A percentile compares a stretch with the other conserved stretches of the same genome.
Evolutionary conservation across 805 yeast genomes (phyloP).

Genomic region (Wickerhamiella qilinensis): DNA sequence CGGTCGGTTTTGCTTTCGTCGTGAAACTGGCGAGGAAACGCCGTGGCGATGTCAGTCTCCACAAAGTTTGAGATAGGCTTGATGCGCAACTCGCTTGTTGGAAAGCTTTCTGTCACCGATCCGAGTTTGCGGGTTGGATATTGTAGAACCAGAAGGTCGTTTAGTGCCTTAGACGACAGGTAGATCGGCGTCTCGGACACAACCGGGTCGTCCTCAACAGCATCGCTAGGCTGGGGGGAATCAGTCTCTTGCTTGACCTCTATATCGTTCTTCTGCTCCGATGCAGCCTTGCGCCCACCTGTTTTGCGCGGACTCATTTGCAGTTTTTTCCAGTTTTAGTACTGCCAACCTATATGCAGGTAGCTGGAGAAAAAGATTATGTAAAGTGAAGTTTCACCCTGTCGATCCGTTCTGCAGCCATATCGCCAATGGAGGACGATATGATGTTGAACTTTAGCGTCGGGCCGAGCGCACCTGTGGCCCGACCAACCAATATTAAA

Average conservation of each 20-base stretch:
- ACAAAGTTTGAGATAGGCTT: conserved; percentile 49
- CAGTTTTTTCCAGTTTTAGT: not conserved
- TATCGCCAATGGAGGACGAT: conserved; percentile 25
- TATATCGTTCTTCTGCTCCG: not conserved
- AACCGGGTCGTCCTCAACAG: conserved; percentile 37
- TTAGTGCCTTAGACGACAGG: conserved; percentile 20
- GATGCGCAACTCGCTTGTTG: conserved; percentile 31
- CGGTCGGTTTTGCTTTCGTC: conserved; percentile 45
- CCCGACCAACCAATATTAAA: conserved; percentile 12
- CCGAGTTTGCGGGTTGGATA: conserved; percentile 35
- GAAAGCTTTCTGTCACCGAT: conserved; percentile 2
- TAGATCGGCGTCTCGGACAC: conserved; percentile 44
- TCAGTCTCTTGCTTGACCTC: not conserved
- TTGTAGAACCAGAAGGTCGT: conserved; percentile 33
- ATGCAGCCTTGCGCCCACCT: not conserved
- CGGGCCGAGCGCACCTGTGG: conserved; percentile 11
- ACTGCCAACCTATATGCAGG: not conserved
- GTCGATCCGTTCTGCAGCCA: not conserved
- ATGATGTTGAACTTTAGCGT: conserved; percentile 58
- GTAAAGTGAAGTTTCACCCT: not conserved
- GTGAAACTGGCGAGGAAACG: conserved; percentile 42
- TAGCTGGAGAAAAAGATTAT: not conserved
- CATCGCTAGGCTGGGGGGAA: not conserved
- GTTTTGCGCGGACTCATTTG: not conserved
- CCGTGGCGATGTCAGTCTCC: conserved; percentile 64